phyloP scores from a whole-genome alignment of 768 basidiomycete genomes.

The Rhodotorula toruloides region DNA sequence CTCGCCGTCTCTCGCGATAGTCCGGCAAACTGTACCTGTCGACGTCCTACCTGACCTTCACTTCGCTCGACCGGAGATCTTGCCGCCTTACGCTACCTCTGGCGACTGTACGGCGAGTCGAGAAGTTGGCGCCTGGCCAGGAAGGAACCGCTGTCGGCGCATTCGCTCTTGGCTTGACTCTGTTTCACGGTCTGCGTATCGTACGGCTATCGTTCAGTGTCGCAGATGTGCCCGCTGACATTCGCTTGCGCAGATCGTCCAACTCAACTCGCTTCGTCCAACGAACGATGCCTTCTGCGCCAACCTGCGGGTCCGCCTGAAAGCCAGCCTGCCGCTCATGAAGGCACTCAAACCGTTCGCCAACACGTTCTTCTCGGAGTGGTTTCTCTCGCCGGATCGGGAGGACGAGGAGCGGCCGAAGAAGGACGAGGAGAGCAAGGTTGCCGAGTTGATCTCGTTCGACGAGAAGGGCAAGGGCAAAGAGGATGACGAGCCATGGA shows the following conservation, averaged over 20 bases:
- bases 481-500: slow-evolving; percentile 46
- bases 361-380: slow-evolving; percentile 89
- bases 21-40: slow-evolving; percentile 85
- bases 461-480: slow-evolving; percentile 40
- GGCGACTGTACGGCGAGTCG: slow-evolving; percentile 85
- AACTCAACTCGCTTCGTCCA: slow-evolving; percentile 85
- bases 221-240: neutral
- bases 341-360: slow-evolving; percentile 84
- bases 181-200: slow-evolving; percentile 91
- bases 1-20: slow-evolving; percentile 49
- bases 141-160: slow-evolving; percentile 64
- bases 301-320: slow-evolving; percentile 79
- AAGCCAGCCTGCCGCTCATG: slow-evolving; percentile 85
- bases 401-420: slow-evolving; percentile 20
- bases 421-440: slow-evolving; percentile 21
- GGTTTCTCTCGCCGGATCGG: slow-evolving; percentile 41
- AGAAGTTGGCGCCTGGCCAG: slow-evolving; percentile 71
- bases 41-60: slow-evolving; percentile 82
- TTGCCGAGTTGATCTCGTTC: slow-evolving; percentile 41
- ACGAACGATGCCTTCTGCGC: slow-evolving; percentile 80
- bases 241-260: slow-evolving; percentile 55
- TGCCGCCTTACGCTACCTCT: slow-evolving; percentile 86
- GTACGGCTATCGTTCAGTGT: slow-evolving; percentile 49
- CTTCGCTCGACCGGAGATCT: slow-evolving; percentile 84
- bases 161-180: slow-evolving; percentile 87